Base-by-base conservation (phyloP, 768 basidiomycete species). In the Mycena chlorophos region DNA sequence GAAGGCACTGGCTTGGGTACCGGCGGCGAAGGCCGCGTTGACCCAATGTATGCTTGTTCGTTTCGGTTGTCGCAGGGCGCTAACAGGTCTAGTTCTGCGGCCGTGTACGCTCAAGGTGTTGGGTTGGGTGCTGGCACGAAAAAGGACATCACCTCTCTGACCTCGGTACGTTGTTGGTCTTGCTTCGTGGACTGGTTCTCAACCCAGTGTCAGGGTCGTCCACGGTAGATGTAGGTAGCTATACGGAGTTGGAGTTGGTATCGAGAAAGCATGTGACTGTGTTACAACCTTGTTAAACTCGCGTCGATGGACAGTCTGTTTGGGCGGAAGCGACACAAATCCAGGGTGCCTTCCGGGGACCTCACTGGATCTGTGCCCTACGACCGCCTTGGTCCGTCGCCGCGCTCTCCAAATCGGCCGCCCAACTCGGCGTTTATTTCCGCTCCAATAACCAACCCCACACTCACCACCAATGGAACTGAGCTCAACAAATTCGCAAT, bases 101-200 rank as follows among this genome's bases (percentile, higher is more conserved):
- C 90, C 17, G 83, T 97, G 46, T 98, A 94, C 68, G 85, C 88
- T 8, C 84, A 87, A 59, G 90, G 95, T 2, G 94, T 85, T 22
- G 95, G 95, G 2, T 74, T 98, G 12, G 95, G 95, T n/a, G 94
- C 94, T 0, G 87, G 88, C 67, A 96, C 94, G 74, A 91, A 86
- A 56, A 90, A 87, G 67, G 92, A 92, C 52, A 73, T 93, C 52
- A 83, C 83, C 20, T 84, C 86, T 62, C 70, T 81, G 34, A 85
- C 84, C 57, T 91, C 90, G 69, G 83, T 88, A 38, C 75, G 84
- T 50, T 49, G 52, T 22, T 43, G 13, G 22, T 30, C 25, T 14
- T 10, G 19, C n/a, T 46, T 13, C 3, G n/a, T 17, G 19, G 17
- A 16, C 14, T 39, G 49, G 10, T 20, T 10, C 40, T 43, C 40